phyloP scores from a whole-genome alignment of 352 stramenopile genomes.

The Pythium guiyangense region DNA sequence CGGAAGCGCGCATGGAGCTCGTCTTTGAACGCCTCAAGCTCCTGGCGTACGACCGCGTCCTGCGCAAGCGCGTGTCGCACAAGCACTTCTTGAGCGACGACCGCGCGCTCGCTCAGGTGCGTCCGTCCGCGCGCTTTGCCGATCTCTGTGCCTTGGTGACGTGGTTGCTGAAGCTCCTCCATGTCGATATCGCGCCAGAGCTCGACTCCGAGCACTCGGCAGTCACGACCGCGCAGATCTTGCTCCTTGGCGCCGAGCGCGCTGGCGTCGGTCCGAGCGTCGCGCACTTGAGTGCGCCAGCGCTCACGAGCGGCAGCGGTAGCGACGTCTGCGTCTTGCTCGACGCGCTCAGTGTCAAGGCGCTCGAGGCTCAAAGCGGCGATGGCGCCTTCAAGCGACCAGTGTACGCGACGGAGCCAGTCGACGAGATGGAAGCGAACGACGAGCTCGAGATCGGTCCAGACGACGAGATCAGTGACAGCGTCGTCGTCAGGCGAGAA shows the following conservation, averaged over 20 bases:
- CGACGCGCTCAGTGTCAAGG: conserved; percentile 34
- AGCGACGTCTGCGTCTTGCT: conserved; percentile 54
- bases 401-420: conserved; percentile 31
- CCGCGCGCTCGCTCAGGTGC: conserved; percentile 7
- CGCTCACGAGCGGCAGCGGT: conserved; percentile 34
- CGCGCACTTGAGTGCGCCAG: conserved; percentile 30
- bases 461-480: conserved; percentile 9
- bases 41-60: conserved; percentile 32
- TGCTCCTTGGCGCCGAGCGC: conserved; percentile 49
- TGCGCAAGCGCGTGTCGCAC: conserved; percentile 35
- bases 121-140: conserved; percentile 33
- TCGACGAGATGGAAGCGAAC: conserved; percentile 38
- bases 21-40: conserved; percentile 68
- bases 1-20: conserved; percentile 51
- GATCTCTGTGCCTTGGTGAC: conserved; percentile 36
- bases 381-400: conserved; percentile 8
- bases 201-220: conserved; percentile 14
- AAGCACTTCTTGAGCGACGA: conserved; percentile 39
- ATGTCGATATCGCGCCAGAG: conserved; percentile 16
- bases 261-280: conserved; percentile 25
- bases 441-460: conserved; percentile 38
- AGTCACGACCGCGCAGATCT: conserved; percentile 30
- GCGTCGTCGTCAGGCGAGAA: not conserved
- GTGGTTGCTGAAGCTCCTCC: conserved; percentile 40
- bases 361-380: conserved; percentile 16